Base-by-base conservation (phyloP, 768 basidiomycete species). In the Boletus insuetus region DNA sequence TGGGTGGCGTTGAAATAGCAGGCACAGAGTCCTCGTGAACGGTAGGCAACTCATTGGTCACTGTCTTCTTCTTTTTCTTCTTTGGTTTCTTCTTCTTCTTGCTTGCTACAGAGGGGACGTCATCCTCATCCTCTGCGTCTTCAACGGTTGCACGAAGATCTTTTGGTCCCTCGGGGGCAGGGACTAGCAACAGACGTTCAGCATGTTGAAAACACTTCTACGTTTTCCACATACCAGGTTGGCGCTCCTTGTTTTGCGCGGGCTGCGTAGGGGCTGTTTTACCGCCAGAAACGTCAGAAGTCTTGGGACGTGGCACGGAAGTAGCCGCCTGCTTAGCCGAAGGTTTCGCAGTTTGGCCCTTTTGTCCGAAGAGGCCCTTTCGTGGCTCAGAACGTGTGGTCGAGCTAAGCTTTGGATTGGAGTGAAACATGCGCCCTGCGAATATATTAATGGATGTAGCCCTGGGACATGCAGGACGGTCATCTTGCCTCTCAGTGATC, bases 41-140 rank as follows among this genome's bases (percentile, higher is more conserved):
- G 8, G 66, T 64, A 11, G 61, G 56, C 20, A 60, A 22, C 24
- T 64, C 59, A 31, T 49, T 55, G 2, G 35, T 40, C 13, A 8
- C 54, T 46, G 60, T 80, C 69, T 82, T 84, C 71, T 86, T 89
- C 68, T 89, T 91, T 75, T 86, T 89, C 61, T 87, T 89, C 72
- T 86, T 87, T 69, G 86, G 86, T 17, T 57, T 59, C 37, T 60
- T 66, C 70, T 89, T 89, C 75, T 89, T 89, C 44, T 74, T 73
- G n/a, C 58, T 64, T 2, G 76, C 71, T 2, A 69, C 46, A 3
- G 73, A 62, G 0, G 66, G 45, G 29, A 64, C 51, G 1, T 69
- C 71, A 5, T 78, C 86, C 64, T 87, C 87, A 46, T 89, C 90
- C 47, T 87, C 86, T 0, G 82, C 85, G 40, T 91, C 87, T 62